phyloP scores from a whole-genome alignment of 371 early-diverging fungal genomes.

The Mortierella polycephala region DNA sequence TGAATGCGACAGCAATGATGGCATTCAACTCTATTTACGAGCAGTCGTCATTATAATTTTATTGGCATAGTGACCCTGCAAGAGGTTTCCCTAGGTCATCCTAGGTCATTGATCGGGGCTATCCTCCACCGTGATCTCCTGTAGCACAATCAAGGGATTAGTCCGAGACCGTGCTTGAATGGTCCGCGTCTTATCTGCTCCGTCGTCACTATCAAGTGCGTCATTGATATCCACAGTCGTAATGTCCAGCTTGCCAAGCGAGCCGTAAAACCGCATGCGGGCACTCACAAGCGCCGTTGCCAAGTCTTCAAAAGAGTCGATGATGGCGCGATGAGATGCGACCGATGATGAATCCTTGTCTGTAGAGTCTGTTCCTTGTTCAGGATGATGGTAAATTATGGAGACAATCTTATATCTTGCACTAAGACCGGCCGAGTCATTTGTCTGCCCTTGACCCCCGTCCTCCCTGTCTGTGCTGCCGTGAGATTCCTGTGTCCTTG shows the following conservation, averaged over 20 bases:
- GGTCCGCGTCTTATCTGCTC: conserved; percentile 2
- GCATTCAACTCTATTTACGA: too few relatives aligned
- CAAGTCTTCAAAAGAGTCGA: conserved; percentile 26
- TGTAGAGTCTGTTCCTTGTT: background rate
- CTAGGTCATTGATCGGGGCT: background rate
- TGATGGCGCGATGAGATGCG: background rate
- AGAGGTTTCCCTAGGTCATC: background rate
- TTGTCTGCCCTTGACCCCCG: background rate
- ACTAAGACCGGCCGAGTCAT: background rate
- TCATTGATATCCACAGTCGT: conserved; percentile 21
- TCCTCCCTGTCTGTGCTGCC: background rate
- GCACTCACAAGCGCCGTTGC: conserved; percentile 16
- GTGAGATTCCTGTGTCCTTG: background rate
- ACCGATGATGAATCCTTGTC: background rate
- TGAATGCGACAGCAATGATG: too few relatives aligned
- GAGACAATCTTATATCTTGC: conserved; percentile 16
- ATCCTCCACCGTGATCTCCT: conserved; percentile 26
- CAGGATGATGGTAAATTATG: background rate
- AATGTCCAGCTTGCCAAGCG: conserved; percentile 10
- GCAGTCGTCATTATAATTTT: too few relatives aligned
- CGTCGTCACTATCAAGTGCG: conserved; percentile 11
- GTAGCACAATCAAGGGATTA: conserved; percentile 15
- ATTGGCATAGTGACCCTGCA: too few relatives aligned
- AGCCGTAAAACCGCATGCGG: conserved; percentile 21
- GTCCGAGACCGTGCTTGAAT: conserved; percentile 32